Base-by-base conservation (phyloP, 1,284 basidiomycete species). In the Ustilago tritici region DNA sequence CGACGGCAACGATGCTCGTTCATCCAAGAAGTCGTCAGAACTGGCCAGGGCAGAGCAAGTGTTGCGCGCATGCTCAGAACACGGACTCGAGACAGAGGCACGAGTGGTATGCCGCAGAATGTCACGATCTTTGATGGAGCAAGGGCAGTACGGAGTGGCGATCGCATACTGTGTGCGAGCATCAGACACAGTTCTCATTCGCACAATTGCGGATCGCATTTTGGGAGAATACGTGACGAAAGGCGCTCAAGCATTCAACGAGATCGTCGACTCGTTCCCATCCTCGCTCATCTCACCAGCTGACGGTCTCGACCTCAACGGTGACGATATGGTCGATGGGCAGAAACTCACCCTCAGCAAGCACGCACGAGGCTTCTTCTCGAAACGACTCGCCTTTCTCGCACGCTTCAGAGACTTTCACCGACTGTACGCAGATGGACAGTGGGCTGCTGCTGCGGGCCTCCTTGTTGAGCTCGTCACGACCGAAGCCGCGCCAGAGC, bases 1-100 rank as follows among this genome's bases (percentile, higher is more conserved):
- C 4, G 91, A 92, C 23, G 91, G 90, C 31, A 83, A 83, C 11
- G 88, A 43, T 38, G 57, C 8, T 12, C 14, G 10, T 12, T 2
- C 62, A 31, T 50, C 38, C 17, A 65, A 58, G 23, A 56, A 68
- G 49, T 36, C 58, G 1, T 65, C 71, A 36, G 53, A 59, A 23
- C 19, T 66, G 38, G 61, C 66, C 28, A 53, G 70, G 12, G 82
- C 82, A 40, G 83, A 84, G 55, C 82, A 85, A 65, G 79, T 85
- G 36, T 72, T 85, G 23, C 52, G 76, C 28, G 83, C 82, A 15
- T 85, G 84, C 55, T 74, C 80, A 19, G 82, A 83, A 38, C 78
- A 82, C 41, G 76, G 76, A 3, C 76, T 85, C 47, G 79, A 80
- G 49, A 65, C 70, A 14, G 84, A 85, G 55, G 83, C 83, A 15